Evolutionary conservation across 139 green algal species (phyloP).

Genomic region (Zygnema cylindricum): DNA sequence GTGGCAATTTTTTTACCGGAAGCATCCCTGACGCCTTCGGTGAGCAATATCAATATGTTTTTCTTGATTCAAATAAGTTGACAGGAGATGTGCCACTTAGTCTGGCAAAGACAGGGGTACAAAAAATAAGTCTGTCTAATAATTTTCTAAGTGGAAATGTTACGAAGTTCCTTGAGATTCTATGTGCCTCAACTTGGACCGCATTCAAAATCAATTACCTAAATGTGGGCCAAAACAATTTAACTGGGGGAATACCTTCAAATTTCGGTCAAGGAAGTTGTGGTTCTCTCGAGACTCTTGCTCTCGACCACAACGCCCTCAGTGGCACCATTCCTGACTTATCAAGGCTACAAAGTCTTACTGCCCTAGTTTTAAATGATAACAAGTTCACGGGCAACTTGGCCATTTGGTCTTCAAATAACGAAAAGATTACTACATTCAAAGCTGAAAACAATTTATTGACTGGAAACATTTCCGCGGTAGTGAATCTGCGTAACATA

Average conservation of each 20-base stretch:
- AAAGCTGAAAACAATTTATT: neutral
- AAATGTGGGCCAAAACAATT: constrained; percentile 21
- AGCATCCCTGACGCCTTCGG: constrained; percentile 1
- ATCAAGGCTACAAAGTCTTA: neutral
- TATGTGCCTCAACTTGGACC: neutral
- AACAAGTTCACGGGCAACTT: constrained; percentile 33
- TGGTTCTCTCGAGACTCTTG: neutral
- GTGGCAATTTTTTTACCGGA: constrained; percentile 18
- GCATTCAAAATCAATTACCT: neutral
- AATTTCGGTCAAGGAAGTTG: neutral
- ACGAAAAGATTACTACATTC: too few relatives aligned
- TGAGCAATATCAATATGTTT: neutral
- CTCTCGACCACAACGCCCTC: constrained; percentile 1
- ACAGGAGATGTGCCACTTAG: neutral
- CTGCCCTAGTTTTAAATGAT: neutral
- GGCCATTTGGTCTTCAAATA: neutral
- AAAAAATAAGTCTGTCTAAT: neutral
- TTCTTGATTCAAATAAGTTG: neutral
- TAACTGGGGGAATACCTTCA: constrained; percentile 11
- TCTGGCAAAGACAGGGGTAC: neutral
- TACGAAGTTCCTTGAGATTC: neutral
- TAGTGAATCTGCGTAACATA: neutral
- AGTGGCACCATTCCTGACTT: constrained; percentile 28
- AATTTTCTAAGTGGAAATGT: neutral
- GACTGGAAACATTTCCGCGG: neutral